Percentiles rank a stretch among this genome's conserved stretches.
Evolutionary conservation across 106 monocot genomes (phyloP).

Genomic region (Platanthera zijinensis): DNA sequence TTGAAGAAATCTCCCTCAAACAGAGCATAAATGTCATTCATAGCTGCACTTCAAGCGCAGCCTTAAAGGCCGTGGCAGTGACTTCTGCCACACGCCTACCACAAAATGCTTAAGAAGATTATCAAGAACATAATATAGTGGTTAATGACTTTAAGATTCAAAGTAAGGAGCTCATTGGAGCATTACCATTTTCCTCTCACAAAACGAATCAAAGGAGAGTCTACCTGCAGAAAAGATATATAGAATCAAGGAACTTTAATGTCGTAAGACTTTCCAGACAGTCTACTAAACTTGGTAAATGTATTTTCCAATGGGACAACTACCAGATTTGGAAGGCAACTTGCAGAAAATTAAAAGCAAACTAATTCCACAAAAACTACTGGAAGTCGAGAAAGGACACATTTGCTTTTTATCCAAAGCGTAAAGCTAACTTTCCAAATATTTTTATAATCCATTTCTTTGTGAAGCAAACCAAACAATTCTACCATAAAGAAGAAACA

Average conservation of each 20-base stretch:
- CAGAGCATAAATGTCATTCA: background rate
- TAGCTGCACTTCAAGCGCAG: background rate
- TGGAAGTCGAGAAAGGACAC: background rate
- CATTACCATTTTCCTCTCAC: constrained; percentile 66
- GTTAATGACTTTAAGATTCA: background rate
- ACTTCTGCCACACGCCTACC: background rate
- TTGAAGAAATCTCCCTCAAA: background rate
- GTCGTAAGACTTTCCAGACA: background rate
- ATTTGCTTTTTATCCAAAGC: background rate
- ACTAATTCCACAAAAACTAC: background rate
- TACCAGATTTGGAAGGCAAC: background rate
- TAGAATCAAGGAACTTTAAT: constrained; percentile 3
- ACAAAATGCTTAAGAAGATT: background rate
- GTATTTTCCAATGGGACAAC: background rate
- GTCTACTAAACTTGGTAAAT: background rate
- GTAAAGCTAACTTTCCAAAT: background rate
- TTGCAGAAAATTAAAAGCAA: background rate
- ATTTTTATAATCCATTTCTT: background rate
- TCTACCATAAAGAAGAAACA: background rate
- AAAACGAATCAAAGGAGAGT: constrained; percentile 55
- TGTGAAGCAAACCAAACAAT: background rate
- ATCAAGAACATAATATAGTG: background rate
- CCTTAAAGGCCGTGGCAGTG: background rate
- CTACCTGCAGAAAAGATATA: constrained; percentile 40
- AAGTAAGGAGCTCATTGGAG: background rate